phyloP scores from a whole-genome alignment of 2,329 filamentous ascomycete genomes.

The Berkeleyomyces rouxiae region DNA sequence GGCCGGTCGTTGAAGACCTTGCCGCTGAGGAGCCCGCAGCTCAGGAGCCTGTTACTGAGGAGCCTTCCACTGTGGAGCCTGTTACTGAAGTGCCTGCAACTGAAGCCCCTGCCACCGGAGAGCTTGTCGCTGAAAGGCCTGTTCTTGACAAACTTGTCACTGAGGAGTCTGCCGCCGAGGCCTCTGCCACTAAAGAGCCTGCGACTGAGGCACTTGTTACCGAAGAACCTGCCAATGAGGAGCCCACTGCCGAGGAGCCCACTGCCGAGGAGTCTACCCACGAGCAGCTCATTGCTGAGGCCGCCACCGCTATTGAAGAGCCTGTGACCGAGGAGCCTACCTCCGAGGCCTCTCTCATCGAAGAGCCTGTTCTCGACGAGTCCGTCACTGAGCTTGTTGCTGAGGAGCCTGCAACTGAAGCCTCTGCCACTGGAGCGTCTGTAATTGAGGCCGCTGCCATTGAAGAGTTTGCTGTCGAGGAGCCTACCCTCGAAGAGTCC shows the following conservation, averaged over 20 bases:
- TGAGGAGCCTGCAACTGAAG: too few species aligned
- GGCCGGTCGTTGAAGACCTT: not conserved
- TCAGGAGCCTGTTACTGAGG: not conserved
- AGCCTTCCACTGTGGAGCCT: slow-evolving; percentile 7
- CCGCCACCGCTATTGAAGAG: not conserved
- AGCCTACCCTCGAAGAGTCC: too few species aligned
- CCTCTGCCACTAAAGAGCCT: not conserved
- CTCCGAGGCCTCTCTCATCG: too few species aligned
- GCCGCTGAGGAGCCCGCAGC: not conserved
- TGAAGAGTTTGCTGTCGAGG: too few species aligned
- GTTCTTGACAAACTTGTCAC: slow-evolving; percentile 1
- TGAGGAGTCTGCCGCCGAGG: not conserved
- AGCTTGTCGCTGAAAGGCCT: too few species aligned
- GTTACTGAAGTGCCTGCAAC: not conserved
- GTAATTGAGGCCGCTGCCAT: too few species aligned
- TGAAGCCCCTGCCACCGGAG: not conserved
- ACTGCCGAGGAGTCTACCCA: too few species aligned
- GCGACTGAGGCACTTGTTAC: too few species aligned
- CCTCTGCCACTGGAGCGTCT: too few species aligned
- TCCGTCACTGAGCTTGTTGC: not conserved
- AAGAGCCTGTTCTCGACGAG: not conserved
- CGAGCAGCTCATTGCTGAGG: too few species aligned
- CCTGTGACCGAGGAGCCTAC: too few species aligned
- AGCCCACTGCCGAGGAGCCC: too few species aligned
- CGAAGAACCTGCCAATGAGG: not conserved